A percentile compares a stretch with the other conserved stretches of the same genome.
These are phyloP conservation scores for Aspergillus terreus DNA, from an alignment of 2,329 filamentous ascomycete genomes.

Conservation along the genomic window DNA sequence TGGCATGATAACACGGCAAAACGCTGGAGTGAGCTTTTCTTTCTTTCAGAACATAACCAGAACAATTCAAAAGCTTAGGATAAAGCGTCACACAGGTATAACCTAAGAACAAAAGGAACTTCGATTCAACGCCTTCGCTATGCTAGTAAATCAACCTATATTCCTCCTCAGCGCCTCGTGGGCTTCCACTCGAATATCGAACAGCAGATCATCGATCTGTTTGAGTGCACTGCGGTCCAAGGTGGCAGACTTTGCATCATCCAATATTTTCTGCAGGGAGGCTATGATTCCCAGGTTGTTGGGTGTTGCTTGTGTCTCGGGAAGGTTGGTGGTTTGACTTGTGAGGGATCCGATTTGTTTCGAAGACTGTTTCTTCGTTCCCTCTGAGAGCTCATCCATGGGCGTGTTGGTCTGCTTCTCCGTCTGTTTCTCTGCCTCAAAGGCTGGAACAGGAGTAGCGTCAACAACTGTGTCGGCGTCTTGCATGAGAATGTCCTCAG, in stretches of 20 bases:
- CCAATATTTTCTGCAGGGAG: slow-evolving; percentile 55
- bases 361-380: neutral
- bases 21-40: neutral
- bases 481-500: slow-evolving; percentile 14
- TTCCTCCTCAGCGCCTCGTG: slow-evolving; percentile 64
- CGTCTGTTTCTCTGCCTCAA: neutral
- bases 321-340: slow-evolving; percentile 1
- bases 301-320: slow-evolving; percentile 8
- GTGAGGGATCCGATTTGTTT: slow-evolving; percentile 1
- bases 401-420: neutral
- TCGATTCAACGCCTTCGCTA: slow-evolving; percentile 33
- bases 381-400: slow-evolving; percentile 1
- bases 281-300: slow-evolving; percentile 44
- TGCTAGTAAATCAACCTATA: slow-evolving; percentile 22
- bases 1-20: neutral
- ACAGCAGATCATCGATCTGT: slow-evolving; percentile 72
- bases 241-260: slow-evolving; percentile 55
- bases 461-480: slow-evolving; percentile 5
- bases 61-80: neutral
- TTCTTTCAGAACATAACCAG: neutral
- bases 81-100: neutral
- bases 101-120: slow-evolving; percentile 1
- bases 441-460: neutral
- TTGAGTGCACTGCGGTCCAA: slow-evolving; percentile 64
- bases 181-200: slow-evolving; percentile 71